Conservation (phyloP, 2,329 filamentous ascomycete genomes). For the Cladophialophora bantiana region DNA sequence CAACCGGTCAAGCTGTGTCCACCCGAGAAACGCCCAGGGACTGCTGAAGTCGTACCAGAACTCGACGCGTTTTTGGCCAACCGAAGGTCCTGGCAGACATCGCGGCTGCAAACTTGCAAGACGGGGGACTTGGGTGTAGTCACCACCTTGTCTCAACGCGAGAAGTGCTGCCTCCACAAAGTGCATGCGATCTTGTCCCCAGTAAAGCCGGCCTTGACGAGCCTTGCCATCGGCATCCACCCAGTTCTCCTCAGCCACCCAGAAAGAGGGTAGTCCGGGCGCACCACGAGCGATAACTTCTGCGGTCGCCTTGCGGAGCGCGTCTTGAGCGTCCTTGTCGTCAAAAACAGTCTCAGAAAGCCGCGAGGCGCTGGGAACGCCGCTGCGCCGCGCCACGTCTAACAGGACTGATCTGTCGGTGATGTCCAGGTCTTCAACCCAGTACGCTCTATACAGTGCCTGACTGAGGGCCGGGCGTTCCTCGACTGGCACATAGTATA, state of each 20-base stretch:
- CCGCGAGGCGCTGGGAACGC: not conserved
- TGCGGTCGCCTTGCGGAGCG: not conserved
- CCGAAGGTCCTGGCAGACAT: slow-evolving; percentile 7
- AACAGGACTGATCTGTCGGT: slow-evolving; percentile 16
- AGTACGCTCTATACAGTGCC: slow-evolving; percentile 28
- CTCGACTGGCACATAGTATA: slow-evolving; percentile 21
- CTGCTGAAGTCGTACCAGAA: slow-evolving; percentile 37
- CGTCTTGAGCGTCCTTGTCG: not conserved
- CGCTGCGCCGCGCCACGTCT: slow-evolving; percentile 10
- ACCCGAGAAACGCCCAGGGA: slow-evolving; percentile 34
- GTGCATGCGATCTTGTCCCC: slow-evolving; percentile 35
- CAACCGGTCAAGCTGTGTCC: slow-evolving; percentile 29
- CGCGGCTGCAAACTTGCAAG: slow-evolving; percentile 7
- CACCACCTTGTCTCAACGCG: slow-evolving; percentile 14
- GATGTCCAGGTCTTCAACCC: slow-evolving; percentile 30
- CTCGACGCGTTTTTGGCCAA: slow-evolving; percentile 24
- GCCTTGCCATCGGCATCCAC: not conserved
- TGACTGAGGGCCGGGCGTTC: slow-evolving; percentile 24
- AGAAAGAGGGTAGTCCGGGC: slow-evolving; percentile 30
- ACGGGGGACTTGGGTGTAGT: not conserved
- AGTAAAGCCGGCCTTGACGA: slow-evolving; percentile 26
- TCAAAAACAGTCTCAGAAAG: not conserved
- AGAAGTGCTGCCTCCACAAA: slow-evolving; percentile 28
- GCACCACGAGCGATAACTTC: slow-evolving; percentile 23
- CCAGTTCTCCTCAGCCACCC: slow-evolving; percentile 13